These are phyloP conservation scores for Calonectria naviculata DNA, from an alignment of 2,329 filamentous ascomycete genomes.

Conservation along the genomic window DNA sequence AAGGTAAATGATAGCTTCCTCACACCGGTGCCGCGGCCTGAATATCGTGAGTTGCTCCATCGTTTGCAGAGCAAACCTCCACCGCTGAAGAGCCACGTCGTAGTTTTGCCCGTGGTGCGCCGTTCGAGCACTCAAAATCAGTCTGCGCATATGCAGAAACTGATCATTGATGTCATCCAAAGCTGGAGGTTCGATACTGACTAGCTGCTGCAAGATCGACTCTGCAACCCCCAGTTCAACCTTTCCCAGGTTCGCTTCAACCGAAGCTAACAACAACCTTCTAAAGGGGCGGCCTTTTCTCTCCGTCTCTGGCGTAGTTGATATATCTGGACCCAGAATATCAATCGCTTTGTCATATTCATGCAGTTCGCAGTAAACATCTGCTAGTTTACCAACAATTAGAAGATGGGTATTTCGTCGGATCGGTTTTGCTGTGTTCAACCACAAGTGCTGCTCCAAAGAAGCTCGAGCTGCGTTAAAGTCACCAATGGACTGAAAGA, in stretches of 20 bases:
- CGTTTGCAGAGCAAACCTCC: conserved; percentile 30
- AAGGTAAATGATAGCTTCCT: conserved; percentile 39
- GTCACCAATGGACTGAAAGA: conserved; percentile 47
- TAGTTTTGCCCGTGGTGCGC: conserved; percentile 28
- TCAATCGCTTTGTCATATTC: conserved; percentile 30
- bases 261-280: conserved; percentile 34
- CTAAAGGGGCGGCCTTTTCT: conserved; percentile 27
- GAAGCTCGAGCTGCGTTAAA: conserved; percentile 41
- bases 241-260: conserved; percentile 40
- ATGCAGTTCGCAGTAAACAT: conserved; percentile 39
- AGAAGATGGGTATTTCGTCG: conserved; percentile 37
- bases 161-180: conserved; percentile 46
- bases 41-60: conserved; percentile 38
- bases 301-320: conserved; percentile 14
- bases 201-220: conserved; percentile 24
- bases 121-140: conserved; percentile 40
- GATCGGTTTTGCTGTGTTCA: conserved; percentile 33
- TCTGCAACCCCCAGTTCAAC: conserved; percentile 25
- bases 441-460: conserved; percentile 38
- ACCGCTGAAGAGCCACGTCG: conserved; percentile 30
- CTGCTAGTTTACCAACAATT: conserved; percentile 37
- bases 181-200: conserved; percentile 30
- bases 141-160: conserved; percentile 43
- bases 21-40: conserved; percentile 36
- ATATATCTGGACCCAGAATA: conserved; percentile 33